Percentiles rank a stretch among this genome's conserved stretches.
Evolutionary conservation across 192 early-diverging fungal species (phyloP).

Genomic region (Backusella westeae): DNA sequence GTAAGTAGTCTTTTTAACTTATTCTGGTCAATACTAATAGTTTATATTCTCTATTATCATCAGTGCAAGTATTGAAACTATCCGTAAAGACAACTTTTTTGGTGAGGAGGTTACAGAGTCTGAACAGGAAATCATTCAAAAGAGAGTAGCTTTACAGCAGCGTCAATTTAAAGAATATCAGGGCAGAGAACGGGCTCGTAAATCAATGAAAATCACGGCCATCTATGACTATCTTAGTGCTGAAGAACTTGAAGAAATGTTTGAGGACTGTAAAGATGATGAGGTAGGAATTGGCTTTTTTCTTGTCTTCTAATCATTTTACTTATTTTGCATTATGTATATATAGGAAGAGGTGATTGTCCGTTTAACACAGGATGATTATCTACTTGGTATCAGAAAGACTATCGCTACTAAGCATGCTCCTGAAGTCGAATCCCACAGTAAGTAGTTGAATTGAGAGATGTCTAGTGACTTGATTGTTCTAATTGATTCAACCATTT

Average conservation of each 20-base stretch:
- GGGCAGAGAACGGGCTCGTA: constrained; percentile 74
- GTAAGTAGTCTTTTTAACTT: background rate
- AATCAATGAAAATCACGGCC: constrained; percentile 71
- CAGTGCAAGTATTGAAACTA: constrained; percentile 71
- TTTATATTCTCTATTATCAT: background rate
- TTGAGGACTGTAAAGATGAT: constrained; percentile 77
- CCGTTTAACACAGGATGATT: constrained; percentile 75
- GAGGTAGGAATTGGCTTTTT: constrained; percentile 50
- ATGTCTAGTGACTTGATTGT: background rate
- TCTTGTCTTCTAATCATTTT: background rate
- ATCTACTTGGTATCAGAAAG: constrained; percentile 66
- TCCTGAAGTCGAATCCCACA: constrained; percentile 38
- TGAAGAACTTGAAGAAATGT: constrained; percentile 85
- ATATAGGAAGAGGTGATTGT: constrained; percentile 80
- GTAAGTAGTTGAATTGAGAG: constrained; percentile 26
- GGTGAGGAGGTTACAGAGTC: constrained; percentile 87
- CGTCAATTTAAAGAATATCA: constrained; percentile 88
- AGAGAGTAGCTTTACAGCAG: constrained; percentile 88
- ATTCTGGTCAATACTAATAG: background rate
- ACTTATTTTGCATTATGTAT: background rate
- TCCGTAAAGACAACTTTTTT: constrained; percentile 88
- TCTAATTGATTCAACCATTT: background rate
- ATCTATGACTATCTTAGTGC: constrained; percentile 76
- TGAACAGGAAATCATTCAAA: constrained; percentile 88
- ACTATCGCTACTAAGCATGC: constrained; percentile 66